phyloP scores from a whole-genome alignment of 2,329 filamentous ascomycete genomes.

The Ophiosphaerella herpotricha region DNA sequence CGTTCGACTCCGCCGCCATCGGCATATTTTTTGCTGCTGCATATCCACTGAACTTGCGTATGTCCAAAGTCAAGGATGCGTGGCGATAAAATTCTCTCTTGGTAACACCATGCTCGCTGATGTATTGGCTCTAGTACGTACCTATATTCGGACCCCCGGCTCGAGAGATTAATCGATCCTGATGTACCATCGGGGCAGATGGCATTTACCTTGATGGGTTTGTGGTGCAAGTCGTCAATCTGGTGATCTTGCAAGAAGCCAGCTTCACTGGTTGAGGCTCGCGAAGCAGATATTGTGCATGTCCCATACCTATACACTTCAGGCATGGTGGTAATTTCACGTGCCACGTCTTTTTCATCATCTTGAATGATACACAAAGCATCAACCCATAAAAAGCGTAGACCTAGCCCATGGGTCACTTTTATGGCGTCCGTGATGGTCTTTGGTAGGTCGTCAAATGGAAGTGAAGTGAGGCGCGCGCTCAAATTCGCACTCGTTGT shows the following conservation, averaged over 20 bases:
- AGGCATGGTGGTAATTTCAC: constrained; percentile 12
- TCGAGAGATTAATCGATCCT: background rate
- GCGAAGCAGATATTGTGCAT: constrained; percentile 2
- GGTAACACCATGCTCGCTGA: constrained; percentile 1
- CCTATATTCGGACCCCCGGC: background rate
- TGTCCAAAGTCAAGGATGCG: constrained; percentile 1
- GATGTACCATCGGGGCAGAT: no score
- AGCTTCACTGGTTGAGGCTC: background rate
- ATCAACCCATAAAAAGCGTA: constrained; percentile 14
- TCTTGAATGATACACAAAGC: constrained; percentile 12
- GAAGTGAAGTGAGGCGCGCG: background rate
- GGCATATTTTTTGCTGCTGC: background rate
- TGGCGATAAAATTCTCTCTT: constrained; percentile 1
- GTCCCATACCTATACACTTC: constrained; percentile 8
- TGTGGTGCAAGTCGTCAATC: background rate
- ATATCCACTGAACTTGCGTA: constrained; percentile 2
- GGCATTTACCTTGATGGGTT: background rate
- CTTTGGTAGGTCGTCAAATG: constrained; percentile 1
- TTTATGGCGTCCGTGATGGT: constrained; percentile 17
- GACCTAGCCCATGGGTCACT: constrained; percentile 3
- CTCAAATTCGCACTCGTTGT: background rate
- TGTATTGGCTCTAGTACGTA: background rate
- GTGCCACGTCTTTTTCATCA: constrained; percentile 2
- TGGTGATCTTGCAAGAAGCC: background rate
- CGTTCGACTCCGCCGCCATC: constrained; percentile 2